A percentile compares a stretch with the other conserved stretches of the same genome.
phyloP scores from a whole-genome alignment of 2,329 filamentous ascomycete species.

The Monosporascus sp. region DNA sequence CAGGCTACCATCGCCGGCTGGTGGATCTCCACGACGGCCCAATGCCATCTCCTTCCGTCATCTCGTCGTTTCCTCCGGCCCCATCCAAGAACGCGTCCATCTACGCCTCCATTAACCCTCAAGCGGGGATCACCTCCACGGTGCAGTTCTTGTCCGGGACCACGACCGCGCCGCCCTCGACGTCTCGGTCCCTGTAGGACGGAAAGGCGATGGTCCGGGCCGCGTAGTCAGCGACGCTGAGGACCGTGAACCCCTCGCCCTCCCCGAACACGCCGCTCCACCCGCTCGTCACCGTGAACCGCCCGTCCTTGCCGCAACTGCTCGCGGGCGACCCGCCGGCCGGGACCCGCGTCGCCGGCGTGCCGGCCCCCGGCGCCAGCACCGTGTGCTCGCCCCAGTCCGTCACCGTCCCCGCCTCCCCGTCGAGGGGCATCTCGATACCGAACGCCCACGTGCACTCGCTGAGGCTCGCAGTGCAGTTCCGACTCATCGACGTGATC shows the following conservation, averaged over 20 bases:
- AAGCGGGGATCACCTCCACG: conserved; percentile 10
- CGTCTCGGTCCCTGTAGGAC: conserved; percentile 47
- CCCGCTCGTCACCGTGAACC: conserved; percentile 34
- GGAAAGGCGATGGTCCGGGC: conserved; percentile 44
- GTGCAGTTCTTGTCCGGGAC: conserved; percentile 38
- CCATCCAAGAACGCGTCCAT: too few species aligned
- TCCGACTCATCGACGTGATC: conserved; percentile 32
- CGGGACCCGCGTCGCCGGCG: too few species aligned
- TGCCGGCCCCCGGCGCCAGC: too few species aligned
- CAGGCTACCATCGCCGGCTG: too few species aligned
- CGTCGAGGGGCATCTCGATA: conserved; percentile 29
- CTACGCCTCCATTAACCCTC: too few species aligned
- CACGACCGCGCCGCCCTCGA: conserved; percentile 39
- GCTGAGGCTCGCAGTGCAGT: conserved; percentile 31
- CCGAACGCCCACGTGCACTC: conserved; percentile 36
- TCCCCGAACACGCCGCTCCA: conserved; percentile 1
- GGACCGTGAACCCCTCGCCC: conserved; percentile 48
- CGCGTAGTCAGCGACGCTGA: conserved; percentile 42
- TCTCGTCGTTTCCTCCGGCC: too few species aligned
- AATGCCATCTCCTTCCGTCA: too few species aligned
- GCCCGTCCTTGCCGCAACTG: conserved; percentile 14
- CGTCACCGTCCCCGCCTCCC: conserved; percentile 7
- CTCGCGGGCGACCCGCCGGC: conserved; percentile 31
- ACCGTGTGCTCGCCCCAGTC: too few species aligned
- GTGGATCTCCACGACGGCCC: too few species aligned